These are phyloP conservation scores for Thelephora aurantiotincta DNA, from an alignment of 768 basidiomycete genomes.

Conservation along the genomic window DNA sequence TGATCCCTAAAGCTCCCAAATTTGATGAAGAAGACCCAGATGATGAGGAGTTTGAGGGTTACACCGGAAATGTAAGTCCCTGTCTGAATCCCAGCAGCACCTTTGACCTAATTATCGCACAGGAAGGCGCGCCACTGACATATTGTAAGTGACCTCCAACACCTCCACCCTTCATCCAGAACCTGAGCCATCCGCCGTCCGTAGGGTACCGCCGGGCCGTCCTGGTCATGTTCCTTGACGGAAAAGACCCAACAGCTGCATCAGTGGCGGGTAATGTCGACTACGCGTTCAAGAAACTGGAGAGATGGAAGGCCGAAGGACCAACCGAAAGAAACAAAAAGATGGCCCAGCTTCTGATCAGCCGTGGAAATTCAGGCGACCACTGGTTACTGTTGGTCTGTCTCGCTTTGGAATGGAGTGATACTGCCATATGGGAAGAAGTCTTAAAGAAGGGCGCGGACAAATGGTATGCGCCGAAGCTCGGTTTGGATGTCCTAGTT, in stretches of 20 bases:
- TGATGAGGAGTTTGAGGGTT: constrained; percentile 16
- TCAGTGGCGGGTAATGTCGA: background rate
- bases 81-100: no score
- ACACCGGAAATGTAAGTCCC: constrained; percentile 16
- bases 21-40: constrained; percentile 10
- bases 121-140: no score
- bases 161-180: no score
- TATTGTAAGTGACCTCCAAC: no score
- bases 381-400: constrained; percentile 1
- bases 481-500: no score
- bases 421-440: constrained; percentile 4
- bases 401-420: constrained; percentile 3
- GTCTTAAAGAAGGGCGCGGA: constrained; percentile 4
- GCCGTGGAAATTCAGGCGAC: background rate
- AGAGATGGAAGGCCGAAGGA: background rate
- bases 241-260: constrained; percentile 4
- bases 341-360: constrained; percentile 3
- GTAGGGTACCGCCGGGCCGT: constrained; percentile 14
- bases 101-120: no score
- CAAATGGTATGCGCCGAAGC: no score
- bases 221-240: constrained; percentile 14
- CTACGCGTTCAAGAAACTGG: constrained; percentile 5
- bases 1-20: constrained; percentile 7
- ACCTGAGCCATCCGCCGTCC: background rate
- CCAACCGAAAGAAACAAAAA: constrained; percentile 1